A percentile compares a stretch with the other conserved stretches of the same genome.
phyloP scores from a whole-genome alignment of 1,284 basidiomycete genomes.

The Trichosporon sp. region DNA sequence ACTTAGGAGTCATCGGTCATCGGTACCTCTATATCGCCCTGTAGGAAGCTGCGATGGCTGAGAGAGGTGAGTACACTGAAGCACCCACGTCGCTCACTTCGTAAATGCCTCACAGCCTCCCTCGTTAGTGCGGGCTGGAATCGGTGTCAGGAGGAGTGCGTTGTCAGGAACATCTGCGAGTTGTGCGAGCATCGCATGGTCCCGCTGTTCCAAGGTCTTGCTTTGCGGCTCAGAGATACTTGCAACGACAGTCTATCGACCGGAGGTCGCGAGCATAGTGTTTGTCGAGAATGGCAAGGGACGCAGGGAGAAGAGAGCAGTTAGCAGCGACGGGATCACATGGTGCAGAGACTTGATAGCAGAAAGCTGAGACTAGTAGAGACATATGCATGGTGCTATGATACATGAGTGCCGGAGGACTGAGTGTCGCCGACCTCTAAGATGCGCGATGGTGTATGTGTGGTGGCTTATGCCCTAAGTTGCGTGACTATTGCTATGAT shows the following conservation, averaged over 20 bases:
- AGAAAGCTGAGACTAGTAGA: neutral
- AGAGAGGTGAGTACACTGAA: conserved; percentile 42
- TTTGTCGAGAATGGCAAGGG: neutral
- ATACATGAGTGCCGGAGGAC: neutral
- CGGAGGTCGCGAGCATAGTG: no score
- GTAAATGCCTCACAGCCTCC: neutral
- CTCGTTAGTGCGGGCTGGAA: neutral
- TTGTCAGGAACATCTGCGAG: neutral
- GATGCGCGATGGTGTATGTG: neutral
- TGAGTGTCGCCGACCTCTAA: neutral
- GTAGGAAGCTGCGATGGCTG: conserved; percentile 40
- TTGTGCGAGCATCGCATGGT: neutral
- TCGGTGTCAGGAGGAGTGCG: neutral
- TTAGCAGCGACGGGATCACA: no score
- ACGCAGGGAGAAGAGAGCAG: neutral
- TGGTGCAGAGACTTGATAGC: no score
- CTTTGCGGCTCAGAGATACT: neutral
- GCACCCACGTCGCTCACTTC: neutral
- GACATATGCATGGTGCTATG: neutral
- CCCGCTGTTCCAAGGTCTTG: neutral
- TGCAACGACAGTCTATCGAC: neutral
- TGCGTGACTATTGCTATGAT: neutral
- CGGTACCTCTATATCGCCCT: neutral
- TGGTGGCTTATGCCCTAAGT: neutral
- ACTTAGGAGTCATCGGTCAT: neutral